These are phyloP conservation scores for Podila clonocystis DNA, from an alignment of 192 early-diverging fungal genomes.

Conservation along the genomic window DNA sequence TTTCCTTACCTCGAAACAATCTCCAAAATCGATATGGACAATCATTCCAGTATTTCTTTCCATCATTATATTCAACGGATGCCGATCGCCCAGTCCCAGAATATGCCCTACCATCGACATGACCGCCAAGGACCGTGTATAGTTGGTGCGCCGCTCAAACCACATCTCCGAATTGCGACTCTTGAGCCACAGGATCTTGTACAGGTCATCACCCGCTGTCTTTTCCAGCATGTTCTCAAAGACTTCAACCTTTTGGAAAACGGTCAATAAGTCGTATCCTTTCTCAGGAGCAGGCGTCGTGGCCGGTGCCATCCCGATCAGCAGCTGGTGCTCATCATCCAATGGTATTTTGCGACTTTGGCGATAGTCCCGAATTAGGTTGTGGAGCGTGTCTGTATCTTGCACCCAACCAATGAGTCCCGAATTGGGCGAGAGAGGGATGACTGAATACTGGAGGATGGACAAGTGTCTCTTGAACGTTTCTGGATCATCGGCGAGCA, in stretches of 20 bases:
- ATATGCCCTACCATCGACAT: conserved; percentile 99
- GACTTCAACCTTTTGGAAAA: conserved; percentile 91
- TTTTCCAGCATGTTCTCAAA: conserved; percentile 90
- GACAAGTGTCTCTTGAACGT: conserved; percentile 90
- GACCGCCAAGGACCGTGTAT: conserved; percentile 91
- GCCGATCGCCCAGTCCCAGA: conserved; percentile 94
- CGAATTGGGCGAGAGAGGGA: conserved; percentile 93
- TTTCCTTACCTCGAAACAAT: conserved; percentile 84
- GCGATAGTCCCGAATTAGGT: conserved; percentile 86
- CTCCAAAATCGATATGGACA: conserved; percentile 98
- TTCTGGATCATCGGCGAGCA: conserved; percentile 81
- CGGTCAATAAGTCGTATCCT: conserved; percentile 84
- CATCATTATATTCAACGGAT: conserved; percentile 96
- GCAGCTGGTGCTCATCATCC: conserved; percentile 87
- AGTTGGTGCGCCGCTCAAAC: conserved; percentile 95
- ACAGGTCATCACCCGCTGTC: conserved; percentile 88
- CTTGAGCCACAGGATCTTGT: conserved; percentile 93
- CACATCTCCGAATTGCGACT: conserved; percentile 96
- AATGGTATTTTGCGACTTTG: conserved; percentile 78
- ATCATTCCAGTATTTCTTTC: conserved; percentile 89
- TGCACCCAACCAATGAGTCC: conserved; percentile 96
- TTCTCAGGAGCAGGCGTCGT: conserved; percentile 1
- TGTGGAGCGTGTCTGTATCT: conserved; percentile 88
- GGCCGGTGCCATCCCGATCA: conserved; percentile 60
- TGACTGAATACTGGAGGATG: conserved; percentile 89